Percentiles rank a stretch among this genome's conserved stretches.
Conservation (phyloP, 345 rosid genomes). For the Populus alba region DNA sequence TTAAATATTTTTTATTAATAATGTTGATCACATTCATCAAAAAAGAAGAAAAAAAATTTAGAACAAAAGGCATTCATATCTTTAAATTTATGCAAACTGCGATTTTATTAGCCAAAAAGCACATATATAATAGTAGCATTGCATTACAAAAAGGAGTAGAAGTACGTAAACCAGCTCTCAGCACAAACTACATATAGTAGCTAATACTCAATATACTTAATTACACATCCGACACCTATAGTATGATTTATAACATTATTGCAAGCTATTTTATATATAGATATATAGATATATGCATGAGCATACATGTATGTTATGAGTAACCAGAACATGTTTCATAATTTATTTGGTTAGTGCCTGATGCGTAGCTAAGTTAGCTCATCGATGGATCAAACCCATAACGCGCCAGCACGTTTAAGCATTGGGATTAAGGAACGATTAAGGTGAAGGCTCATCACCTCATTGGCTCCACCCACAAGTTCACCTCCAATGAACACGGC, state of each 20-base stretch:
- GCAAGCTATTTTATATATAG: background rate
- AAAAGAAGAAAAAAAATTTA: too few relatives aligned
- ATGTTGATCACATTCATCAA: too few relatives aligned
- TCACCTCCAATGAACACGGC: conserved; percentile 78
- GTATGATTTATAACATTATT: too few relatives aligned
- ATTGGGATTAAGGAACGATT: conserved; percentile 64
- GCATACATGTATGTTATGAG: background rate
- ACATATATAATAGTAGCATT: background rate
- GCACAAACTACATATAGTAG: too few relatives aligned
- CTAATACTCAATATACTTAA: too few relatives aligned
- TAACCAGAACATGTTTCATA: background rate
- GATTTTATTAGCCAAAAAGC: background rate
- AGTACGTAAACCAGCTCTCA: background rate
- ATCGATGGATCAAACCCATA: conserved; percentile 60
- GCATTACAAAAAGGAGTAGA: background rate
- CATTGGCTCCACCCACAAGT: conserved; percentile 80
- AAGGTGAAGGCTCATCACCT: conserved; percentile 86
- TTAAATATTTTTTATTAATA: too few relatives aligned
- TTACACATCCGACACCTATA: conserved; percentile 10
- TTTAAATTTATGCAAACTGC: background rate
- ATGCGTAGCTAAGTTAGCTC: background rate
- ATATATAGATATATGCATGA: too few relatives aligned
- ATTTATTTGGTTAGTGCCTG: conserved; percentile 11
- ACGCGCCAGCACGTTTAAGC: conserved; percentile 78
- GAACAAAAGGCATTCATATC: too few relatives aligned